phyloP scores from a whole-genome alignment of 2,329 filamentous ascomycete genomes.

The Penicillium sp. region DNA sequence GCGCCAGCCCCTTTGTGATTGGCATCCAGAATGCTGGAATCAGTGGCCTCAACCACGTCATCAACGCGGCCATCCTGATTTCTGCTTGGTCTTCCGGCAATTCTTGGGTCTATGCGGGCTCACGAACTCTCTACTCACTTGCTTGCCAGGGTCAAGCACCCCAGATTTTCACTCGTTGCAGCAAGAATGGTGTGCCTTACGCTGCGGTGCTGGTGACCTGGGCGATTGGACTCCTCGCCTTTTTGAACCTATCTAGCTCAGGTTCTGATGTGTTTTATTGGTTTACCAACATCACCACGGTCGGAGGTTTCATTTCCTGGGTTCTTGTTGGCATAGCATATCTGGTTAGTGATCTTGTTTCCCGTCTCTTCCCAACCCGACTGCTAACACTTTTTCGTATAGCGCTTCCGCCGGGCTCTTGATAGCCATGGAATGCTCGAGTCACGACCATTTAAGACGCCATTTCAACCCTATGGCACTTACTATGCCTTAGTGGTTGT shows the following conservation, averaged over 20 bases:
- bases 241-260: constrained; percentile 36
- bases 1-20: constrained; percentile 64
- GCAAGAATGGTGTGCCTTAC: constrained; percentile 54
- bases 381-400: constrained; percentile 19
- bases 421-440: constrained; percentile 47
- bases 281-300: constrained; percentile 43
- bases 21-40: constrained; percentile 68
- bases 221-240: constrained; percentile 34
- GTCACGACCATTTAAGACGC: constrained; percentile 52
- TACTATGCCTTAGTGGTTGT: constrained; percentile 53
- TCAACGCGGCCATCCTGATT: constrained; percentile 73
- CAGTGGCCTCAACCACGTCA: constrained; percentile 64
- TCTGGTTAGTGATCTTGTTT: constrained; percentile 35
- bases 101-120: constrained; percentile 58
- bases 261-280: constrained; percentile 42
- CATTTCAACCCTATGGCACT: constrained; percentile 54
- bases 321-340: constrained; percentile 47
- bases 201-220: constrained; percentile 46
- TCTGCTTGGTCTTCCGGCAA: constrained; percentile 70
- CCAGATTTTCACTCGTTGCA: constrained; percentile 42
- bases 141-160: constrained; percentile 44
- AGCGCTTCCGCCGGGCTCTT: constrained; percentile 56
- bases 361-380: constrained; percentile 41
- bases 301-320: constrained; percentile 41
- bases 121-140: constrained; percentile 52